Evolutionary conservation across 352 stramenopile species (phyloP).

Genomic region (Phytophthora colocasiae): DNA sequence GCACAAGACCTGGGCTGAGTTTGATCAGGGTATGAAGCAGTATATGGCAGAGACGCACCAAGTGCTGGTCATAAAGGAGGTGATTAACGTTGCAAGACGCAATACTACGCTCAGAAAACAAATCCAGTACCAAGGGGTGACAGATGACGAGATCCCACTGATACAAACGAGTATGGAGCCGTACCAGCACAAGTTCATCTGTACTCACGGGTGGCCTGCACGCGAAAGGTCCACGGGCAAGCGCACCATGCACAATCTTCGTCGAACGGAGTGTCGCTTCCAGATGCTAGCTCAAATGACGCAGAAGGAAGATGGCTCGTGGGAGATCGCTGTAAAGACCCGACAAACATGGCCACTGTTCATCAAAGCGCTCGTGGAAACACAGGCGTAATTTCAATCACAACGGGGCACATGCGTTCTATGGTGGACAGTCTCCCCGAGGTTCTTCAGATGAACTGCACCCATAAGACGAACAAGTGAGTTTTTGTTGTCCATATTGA

Average conservation of each 20-base stretch:
- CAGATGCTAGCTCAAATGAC: constrained; percentile 14
- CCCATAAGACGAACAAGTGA: background rate
- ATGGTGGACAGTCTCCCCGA: constrained; percentile 4
- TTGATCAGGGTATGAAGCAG: no score
- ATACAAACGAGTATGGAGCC: background rate
- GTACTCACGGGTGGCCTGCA: constrained; percentile 7
- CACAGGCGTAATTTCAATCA: constrained; percentile 6
- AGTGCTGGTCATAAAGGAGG: background rate
- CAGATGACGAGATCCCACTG: constrained; percentile 3
- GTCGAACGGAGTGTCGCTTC: constrained; percentile 5
- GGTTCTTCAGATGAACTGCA: constrained; percentile 10
- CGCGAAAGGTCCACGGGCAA: background rate
- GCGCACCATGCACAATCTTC: background rate
- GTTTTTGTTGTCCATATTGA: no score
- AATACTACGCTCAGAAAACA: background rate
- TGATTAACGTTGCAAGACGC: background rate
- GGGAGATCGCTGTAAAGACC: constrained; percentile 3
- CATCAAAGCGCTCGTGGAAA: constrained; percentile 6
- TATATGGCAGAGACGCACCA: background rate
- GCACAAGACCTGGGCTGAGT: no score
- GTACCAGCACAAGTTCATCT: constrained; percentile 14
- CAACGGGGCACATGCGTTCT: background rate
- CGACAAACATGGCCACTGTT: background rate
- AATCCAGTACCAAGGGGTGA: background rate
- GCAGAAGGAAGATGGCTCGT: background rate